Conservation (phyloP, 2,329 filamentous ascomycete species). For the Metarhizium rileyi region DNA sequence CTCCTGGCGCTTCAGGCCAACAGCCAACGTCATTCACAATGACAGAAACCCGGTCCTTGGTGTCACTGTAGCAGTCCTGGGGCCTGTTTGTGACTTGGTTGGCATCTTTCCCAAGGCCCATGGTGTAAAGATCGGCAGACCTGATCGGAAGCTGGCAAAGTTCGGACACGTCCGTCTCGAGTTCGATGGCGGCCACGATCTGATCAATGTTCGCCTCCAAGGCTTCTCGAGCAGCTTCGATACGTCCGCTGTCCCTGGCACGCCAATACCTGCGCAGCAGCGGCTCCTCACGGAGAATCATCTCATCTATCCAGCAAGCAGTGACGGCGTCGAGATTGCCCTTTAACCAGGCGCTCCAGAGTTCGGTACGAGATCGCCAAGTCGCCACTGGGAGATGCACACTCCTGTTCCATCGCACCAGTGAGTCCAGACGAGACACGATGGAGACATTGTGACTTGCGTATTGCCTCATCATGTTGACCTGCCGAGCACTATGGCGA, state of each 20-base stretch:
- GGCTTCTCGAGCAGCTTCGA: constrained; percentile 31
- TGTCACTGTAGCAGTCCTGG: constrained; percentile 35
- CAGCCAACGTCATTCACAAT: constrained; percentile 43
- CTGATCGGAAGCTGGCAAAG: constrained; percentile 29
- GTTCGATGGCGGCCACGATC: constrained; percentile 27
- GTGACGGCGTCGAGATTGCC: constrained; percentile 37
- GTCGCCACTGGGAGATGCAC: constrained; percentile 30
- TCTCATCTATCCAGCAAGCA: constrained; percentile 40
- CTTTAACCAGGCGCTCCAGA: constrained; percentile 41
- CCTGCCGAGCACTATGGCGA: constrained; percentile 19
- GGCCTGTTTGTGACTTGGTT: constrained; percentile 29
- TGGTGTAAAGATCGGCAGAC: constrained; percentile 28
- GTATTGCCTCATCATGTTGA: constrained; percentile 16
- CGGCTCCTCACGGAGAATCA: constrained; percentile 34
- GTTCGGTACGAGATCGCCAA: constrained; percentile 35
- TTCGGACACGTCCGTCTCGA: constrained; percentile 28
- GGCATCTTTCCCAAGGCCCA: constrained; percentile 32
- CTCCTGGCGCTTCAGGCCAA: constrained; percentile 43
- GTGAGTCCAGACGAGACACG: constrained; percentile 15
- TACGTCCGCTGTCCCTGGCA: constrained; percentile 30
- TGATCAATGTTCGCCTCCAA: constrained; percentile 27
- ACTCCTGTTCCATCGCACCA: constrained; percentile 16
- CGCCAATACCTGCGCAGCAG: constrained; percentile 36
- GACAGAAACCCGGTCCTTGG: constrained; percentile 36
- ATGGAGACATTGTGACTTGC: constrained; percentile 12